These are phyloP conservation scores for Nakaseomyces nivariensis DNA, from an alignment of 1,139 yeast genomes.

Conservation along the genomic window DNA sequence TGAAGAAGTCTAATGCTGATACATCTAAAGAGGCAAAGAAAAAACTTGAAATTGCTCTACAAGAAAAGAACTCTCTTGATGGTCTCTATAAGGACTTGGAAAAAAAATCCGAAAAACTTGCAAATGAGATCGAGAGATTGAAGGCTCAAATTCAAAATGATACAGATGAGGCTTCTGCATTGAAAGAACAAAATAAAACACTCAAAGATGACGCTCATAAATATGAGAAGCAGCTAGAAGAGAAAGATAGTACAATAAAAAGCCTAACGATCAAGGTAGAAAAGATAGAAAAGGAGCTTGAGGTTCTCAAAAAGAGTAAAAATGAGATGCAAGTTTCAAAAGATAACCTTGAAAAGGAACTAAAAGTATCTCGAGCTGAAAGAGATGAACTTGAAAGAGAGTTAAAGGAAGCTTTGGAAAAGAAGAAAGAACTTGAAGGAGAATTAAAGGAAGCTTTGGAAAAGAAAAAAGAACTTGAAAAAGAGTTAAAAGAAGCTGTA, in stretches of 20 bases:
- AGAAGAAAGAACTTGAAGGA: no score
- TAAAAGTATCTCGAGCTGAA: no score
- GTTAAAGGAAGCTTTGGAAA: no score
- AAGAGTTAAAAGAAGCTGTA: neutral
- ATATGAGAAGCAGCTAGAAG: neutral
- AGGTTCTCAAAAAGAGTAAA: no score
- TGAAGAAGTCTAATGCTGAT: slow-evolving; percentile 6
- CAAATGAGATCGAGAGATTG: neutral
- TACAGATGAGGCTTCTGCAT: neutral
- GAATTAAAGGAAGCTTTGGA: no score
- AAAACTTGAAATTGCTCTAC: neutral
- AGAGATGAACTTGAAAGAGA: no score
- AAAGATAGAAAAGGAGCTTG: neutral
- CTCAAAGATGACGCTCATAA: neutral
- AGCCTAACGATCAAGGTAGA: neutral
- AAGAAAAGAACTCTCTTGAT: neutral
- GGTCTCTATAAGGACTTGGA: neutral
- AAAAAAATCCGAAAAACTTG: neutral
- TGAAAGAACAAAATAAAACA: neutral
- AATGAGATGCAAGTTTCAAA: no score
- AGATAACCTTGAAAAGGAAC: no score
- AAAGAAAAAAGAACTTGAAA: neutral
- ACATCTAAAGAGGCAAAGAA: slow-evolving; percentile 9
- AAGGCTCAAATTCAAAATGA: neutral
- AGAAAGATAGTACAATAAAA: neutral